A percentile compares a stretch with the other conserved stretches of the same genome.
Conservation (phyloP, 352 stramenopile genomes). For the Globisporangium lucens region DNA sequence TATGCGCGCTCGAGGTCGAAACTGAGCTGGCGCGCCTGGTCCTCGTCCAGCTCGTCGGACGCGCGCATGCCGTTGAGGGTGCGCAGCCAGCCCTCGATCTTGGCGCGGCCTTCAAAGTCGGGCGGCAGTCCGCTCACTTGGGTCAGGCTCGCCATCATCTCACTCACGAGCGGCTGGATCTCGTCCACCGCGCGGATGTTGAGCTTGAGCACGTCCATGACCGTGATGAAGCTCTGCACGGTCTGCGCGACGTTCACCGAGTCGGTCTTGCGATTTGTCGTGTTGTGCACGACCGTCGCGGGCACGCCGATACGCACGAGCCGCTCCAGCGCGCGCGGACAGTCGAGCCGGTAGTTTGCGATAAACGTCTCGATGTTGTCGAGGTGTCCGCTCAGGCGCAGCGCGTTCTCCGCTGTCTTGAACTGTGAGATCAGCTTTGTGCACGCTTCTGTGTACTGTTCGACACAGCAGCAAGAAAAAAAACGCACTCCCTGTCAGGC, state of each 20-base stretch:
- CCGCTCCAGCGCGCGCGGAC: conserved; percentile 91
- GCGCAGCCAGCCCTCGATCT: conserved; percentile 94
- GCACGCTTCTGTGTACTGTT: conserved; percentile 94
- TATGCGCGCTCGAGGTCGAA: conserved; percentile 96
- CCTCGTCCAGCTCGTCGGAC: conserved; percentile 94
- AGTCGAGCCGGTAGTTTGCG: conserved; percentile 95
- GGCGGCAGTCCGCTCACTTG: conserved; percentile 92
- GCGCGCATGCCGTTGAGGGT: conserved; percentile 96
- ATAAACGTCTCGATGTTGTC: conserved; percentile 88
- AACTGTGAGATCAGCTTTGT: conserved; percentile 98
- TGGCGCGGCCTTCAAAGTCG: conserved; percentile 92
- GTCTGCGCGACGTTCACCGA: conserved; percentile 93
- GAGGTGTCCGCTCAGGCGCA: conserved; percentile 77
- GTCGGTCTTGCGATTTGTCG: conserved; percentile 76
- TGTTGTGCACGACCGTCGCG: conserved; percentile 88
- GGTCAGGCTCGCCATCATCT: conserved; percentile 95
- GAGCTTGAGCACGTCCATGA: conserved; percentile 98
- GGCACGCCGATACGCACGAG: conserved; percentile 94
- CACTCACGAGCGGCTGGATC: conserved; percentile 95
- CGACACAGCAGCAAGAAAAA: not conserved
- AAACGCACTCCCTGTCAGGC: not conserved
- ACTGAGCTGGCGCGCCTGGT: conserved; percentile 93
- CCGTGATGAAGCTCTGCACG: conserved; percentile 97
- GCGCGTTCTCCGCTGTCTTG: conserved; percentile 93
- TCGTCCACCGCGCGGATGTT: conserved; percentile 97